phyloP scores from a whole-genome alignment of 331 rosid genomes.

The Telfairia occidentalis region DNA sequence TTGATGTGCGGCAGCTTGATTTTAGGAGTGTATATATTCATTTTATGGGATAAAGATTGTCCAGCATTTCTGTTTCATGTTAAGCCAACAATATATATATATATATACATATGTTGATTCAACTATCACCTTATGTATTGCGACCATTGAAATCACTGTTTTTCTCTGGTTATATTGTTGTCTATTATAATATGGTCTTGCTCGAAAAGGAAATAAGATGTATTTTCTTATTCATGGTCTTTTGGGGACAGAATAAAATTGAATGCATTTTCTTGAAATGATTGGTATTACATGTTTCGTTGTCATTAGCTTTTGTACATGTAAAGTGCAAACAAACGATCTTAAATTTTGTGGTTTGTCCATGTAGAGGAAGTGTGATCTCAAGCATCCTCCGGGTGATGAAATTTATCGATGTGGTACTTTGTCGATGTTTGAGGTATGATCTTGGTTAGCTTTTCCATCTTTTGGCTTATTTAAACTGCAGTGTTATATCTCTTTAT shows the following conservation, averaged over 20 bases:
- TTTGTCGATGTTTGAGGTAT: constrained; percentile 96
- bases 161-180: neutral
- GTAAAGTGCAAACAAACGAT: too few species aligned
- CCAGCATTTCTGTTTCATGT: neutral
- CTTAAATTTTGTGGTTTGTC: neutral
- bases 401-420: constrained; percentile 97
- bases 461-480: neutral
- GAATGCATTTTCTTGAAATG: neutral
- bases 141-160: neutral
- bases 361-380: constrained; percentile 90
- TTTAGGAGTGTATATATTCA: neutral
- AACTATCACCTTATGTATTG: neutral
- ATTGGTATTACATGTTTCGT: neutral
- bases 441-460: neutral
- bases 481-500: neutral
- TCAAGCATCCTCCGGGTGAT: constrained; percentile 99
- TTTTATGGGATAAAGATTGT: neutral
- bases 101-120: neutral
- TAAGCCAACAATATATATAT: neutral
- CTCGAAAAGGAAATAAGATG: neutral
- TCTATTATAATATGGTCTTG: neutral
- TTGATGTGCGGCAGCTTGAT: neutral
- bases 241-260: neutral
- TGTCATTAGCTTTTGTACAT: neutral
- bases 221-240: neutral